Evolutionary conservation across 257 asterid species (phyloP).

Genomic region (Gentiana macrophylla): DNA sequence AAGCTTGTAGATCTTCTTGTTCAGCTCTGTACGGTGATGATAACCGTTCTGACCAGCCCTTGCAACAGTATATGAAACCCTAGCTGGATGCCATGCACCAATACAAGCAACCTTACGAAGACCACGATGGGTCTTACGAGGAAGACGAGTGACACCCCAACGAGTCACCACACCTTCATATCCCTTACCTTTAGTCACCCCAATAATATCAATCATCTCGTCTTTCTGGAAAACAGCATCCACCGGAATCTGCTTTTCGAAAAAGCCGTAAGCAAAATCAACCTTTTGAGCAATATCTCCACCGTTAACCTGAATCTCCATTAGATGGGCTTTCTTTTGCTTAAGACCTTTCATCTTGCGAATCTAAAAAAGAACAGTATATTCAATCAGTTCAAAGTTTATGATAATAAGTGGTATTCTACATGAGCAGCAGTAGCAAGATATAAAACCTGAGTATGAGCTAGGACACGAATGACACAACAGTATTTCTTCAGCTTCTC

Average conservation of each 20-base stretch:
- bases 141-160: slow-evolving; percentile 94
- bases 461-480: slow-evolving; percentile 56
- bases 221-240: slow-evolving; percentile 87
- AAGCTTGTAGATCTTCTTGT: slow-evolving; percentile 69
- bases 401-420: neutral
- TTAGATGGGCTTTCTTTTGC: slow-evolving; percentile 79
- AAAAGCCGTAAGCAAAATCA: slow-evolving; percentile 62
- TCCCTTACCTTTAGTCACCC: slow-evolving; percentile 81
- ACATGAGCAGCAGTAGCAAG: too few relatives aligned
- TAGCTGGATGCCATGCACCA: slow-evolving; percentile 93
- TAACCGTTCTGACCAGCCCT: slow-evolving; percentile 88
- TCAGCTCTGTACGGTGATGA: slow-evolving; percentile 81
- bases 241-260: slow-evolving; percentile 70
- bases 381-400: neutral
- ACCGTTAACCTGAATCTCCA: slow-evolving; percentile 87
- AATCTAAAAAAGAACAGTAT: slow-evolving; percentile 26
- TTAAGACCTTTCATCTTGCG: slow-evolving; percentile 73
- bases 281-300: slow-evolving; percentile 63
- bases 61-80: slow-evolving; percentile 80
- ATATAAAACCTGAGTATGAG: slow-evolving; percentile 59
- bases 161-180: slow-evolving; percentile 85
- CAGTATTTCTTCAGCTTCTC: slow-evolving; percentile 72
- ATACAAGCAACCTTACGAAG: slow-evolving; percentile 88
- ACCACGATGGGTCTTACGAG: slow-evolving; percentile 84
- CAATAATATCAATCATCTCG: slow-evolving; percentile 78